A percentile compares a stretch with the other conserved stretches of the same genome.
phyloP scores from a whole-genome alignment of 768 basidiomycete genomes.

The Leucocoprinus leucothites region DNA sequence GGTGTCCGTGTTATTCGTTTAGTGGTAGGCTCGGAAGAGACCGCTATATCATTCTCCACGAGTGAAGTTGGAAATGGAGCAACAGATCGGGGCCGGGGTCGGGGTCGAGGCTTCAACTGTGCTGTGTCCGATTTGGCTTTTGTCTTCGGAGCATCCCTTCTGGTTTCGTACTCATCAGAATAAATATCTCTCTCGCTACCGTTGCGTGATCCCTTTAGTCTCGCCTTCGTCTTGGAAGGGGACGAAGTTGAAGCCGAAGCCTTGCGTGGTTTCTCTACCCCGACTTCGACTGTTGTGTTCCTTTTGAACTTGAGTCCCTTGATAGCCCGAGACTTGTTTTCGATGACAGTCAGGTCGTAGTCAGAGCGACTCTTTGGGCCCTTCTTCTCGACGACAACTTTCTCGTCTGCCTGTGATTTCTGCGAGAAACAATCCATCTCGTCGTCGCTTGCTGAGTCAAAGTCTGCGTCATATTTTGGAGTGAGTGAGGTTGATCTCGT shows the following conservation, averaged over 20 bases:
- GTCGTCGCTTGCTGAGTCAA: constrained; percentile 12
- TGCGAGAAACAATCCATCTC: constrained; percentile 23
- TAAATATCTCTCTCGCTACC: not conserved
- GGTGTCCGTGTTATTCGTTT: constrained; percentile 9
- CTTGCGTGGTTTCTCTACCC: not conserved
- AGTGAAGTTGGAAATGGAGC: not conserved
- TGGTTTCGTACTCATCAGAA: not conserved
- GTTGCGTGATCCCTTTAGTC: not conserved
- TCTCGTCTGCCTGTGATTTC: constrained; percentile 7
- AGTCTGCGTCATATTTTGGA: not conserved
- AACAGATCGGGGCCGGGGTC: not conserved
- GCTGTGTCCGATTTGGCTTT: not conserved
- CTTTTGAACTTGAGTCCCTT: constrained; percentile 33
- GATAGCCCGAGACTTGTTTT: not conserved
- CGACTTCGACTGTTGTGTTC: constrained; percentile 16
- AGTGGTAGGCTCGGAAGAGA: not conserved
- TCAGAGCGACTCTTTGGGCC: constrained; percentile 12
- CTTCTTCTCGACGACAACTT: constrained; percentile 14
- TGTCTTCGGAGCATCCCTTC: not conserved
- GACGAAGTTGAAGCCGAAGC: not conserved
- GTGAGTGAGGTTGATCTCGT: not conserved
- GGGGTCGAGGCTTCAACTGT: not conserved
- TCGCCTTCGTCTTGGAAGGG: not conserved
- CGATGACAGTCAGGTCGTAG: constrained; percentile 12
- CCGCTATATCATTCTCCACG: not conserved